Evolutionary conservation across 2,329 filamentous ascomycete genomes (phyloP).

Genomic region (Fusarium equiseti): DNA sequence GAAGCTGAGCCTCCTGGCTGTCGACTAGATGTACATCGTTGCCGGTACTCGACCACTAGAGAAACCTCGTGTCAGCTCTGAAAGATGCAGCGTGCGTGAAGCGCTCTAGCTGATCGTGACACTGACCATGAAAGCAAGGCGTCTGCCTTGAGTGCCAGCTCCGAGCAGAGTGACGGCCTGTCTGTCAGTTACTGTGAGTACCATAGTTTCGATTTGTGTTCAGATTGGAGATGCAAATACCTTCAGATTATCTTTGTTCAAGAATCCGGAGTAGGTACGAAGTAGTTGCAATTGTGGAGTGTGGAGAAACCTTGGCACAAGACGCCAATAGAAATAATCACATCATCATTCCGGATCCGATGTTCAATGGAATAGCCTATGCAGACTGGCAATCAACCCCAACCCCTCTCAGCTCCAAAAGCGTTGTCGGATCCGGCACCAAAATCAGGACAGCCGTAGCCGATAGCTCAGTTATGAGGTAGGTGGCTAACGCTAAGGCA

Average conservation of each 20-base stretch:
- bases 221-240: neutral
- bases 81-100: neutral
- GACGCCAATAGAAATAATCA: neutral
- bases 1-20: slow-evolving; percentile 42
- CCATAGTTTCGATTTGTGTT: slow-evolving; percentile 14
- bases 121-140: slow-evolving; percentile 50
- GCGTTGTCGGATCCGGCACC: slow-evolving; percentile 31
- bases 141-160: slow-evolving; percentile 50
- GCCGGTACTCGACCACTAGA: slow-evolving; percentile 50
- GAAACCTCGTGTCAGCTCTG: neutral
- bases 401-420: neutral
- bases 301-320: neutral
- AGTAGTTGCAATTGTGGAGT: neutral
- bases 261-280: neutral
- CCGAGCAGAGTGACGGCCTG: slow-evolving; percentile 46
- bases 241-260: neutral
- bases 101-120: neutral
- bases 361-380: neutral
- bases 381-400: slow-evolving; percentile 16
- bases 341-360: slow-evolving; percentile 36
- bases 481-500: neutral
- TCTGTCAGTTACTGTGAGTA: slow-evolving; percentile 20
- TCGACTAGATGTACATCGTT: slow-evolving; percentile 49
- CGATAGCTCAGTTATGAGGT: neutral
- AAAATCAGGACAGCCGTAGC: neutral